Base-by-base conservation (phyloP, 192 early-diverging fungal species). In the Coemansia aciculifera region DNA sequence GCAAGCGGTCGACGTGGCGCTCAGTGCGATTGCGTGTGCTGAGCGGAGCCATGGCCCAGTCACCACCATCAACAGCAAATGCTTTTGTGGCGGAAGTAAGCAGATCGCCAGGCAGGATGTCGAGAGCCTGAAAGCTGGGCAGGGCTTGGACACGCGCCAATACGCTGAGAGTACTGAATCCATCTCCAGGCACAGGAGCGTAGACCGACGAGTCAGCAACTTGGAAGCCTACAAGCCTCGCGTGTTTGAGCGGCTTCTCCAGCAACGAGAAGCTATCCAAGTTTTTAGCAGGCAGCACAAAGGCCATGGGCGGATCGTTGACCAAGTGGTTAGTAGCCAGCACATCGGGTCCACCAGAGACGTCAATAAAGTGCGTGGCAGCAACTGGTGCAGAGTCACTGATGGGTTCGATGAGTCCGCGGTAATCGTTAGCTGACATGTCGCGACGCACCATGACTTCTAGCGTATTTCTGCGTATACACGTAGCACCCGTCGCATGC, bases 391-490 rank as follows among this genome's bases (percentile, higher is more conserved):
- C 40, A 19, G 6, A 1, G 68, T 82, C 79, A 1, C 31, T 34
- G 44, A 82, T 27, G 7, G 79, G 79, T 7, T 24, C 27, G 5
- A 11, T 9, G 49, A 82, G 64, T 1, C 79, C 79, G 38, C 79
- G 79, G 63, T 63, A 82, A 44, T 82, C 79, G 66, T 82, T 82
- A 27, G 65, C 79, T 11, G 71, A 51, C 74, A 82, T 64, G 66
- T 66, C 68, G 49, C 79, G 74, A 44, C 74, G 79, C 66, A 82
- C 21, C 62, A 76, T 34, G 46, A 74, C 38, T 40, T 82, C 79
- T 38, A 82, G 57, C 10, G 59, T 63, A 13, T 67, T 61, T 0
- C 40, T 27, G 3, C 27, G n/a, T 7, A 74, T 17, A 17, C 79
- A 74, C 9, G 79, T 65, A 15, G 44, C 79, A 21, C 79, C 79